phyloP scores from a whole-genome alignment of 371 early-diverging fungal species.

The Pancytospora philotis region DNA sequence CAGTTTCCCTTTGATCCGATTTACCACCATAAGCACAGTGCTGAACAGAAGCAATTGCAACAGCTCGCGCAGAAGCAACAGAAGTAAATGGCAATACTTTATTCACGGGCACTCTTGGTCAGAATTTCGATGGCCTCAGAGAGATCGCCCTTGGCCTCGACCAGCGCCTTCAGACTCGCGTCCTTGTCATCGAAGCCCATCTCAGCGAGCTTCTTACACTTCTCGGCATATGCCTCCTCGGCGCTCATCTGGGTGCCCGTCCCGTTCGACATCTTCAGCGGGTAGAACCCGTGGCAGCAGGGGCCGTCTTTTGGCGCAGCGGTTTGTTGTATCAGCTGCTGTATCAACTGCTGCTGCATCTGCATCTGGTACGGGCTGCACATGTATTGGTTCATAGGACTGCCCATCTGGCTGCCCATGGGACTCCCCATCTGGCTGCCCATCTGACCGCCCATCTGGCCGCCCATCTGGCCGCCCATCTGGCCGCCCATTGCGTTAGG shows the following conservation, averaged over 20 bases:
- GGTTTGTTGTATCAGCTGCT: neutral
- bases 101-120: conserved; percentile 6
- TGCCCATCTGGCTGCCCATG: conserved; percentile 16
- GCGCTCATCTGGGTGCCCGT: neutral
- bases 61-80: no score
- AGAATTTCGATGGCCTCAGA: conserved; percentile 39
- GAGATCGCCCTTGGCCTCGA: conserved; percentile 40
- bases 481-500: no score
- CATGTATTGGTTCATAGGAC: neutral
- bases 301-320: conserved; percentile 34
- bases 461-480: conserved; percentile 9
- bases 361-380: neutral
- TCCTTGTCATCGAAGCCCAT: conserved; percentile 52
- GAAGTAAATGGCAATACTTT: no score
- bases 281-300: conserved; percentile 41
- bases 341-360: neutral
- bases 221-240: conserved; percentile 20
- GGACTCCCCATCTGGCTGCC: conserved; percentile 21
- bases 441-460: conserved; percentile 9
- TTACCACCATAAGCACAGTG: no score
- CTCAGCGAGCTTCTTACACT: conserved; percentile 31
- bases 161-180: conserved; percentile 37
- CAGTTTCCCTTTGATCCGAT: no score
- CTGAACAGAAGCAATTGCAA: no score
- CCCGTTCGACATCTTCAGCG: conserved; percentile 3